Base-by-base conservation (phyloP, 2,329 filamentous ascomycete genomes). In the Drechslera avenae region DNA sequence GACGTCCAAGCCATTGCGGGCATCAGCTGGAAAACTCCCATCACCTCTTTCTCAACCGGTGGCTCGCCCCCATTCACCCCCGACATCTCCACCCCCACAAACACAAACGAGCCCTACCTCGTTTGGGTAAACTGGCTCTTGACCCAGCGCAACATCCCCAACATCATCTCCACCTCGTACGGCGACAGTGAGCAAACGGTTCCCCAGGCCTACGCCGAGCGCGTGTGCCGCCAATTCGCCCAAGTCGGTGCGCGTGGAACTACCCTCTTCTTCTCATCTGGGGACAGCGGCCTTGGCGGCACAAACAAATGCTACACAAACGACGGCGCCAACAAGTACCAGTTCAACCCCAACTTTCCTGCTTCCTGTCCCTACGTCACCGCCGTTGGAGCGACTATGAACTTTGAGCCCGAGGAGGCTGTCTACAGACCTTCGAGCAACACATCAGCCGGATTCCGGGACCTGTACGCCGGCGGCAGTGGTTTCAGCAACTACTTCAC, bases 91-190 rank as follows among this genome's bases (percentile, higher is more conserved):
- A 74, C 73, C 41, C 67, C 78, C 16, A 74, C 57, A 18, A 80
- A 86, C 67, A 79, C 77, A 58, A 90, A 89, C 68, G 87, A 90
- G 73, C 86, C 86, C 0, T 89, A 88, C 69, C 75, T 88, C 1
- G 78, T 78, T 12, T 88, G 83, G 76, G 75, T 88, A 6, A 78
- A 82, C 48, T 83, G 83, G 68, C 68, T 88, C 2, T 78, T 86
- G 0, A 70, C 73, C 1, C 79, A 86, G 16, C 69, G 77, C 1
- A 79, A 80, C 14, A 75, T 89, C 1, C 86, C 87, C 0, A 80
- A 84, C 39, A 81, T 85, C 13, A 81, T 89, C 62, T 82, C 79
- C 44, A 85, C 83, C 10, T 87, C 84, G 0, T 89, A 89, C 66
- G 86, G 84, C 39, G 85, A 88, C 53, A 80, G 84, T 45, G 87